Base-by-base conservation (phyloP, 2,329 filamentous ascomycete genomes). In the Cladophialophora chaetospira region DNA sequence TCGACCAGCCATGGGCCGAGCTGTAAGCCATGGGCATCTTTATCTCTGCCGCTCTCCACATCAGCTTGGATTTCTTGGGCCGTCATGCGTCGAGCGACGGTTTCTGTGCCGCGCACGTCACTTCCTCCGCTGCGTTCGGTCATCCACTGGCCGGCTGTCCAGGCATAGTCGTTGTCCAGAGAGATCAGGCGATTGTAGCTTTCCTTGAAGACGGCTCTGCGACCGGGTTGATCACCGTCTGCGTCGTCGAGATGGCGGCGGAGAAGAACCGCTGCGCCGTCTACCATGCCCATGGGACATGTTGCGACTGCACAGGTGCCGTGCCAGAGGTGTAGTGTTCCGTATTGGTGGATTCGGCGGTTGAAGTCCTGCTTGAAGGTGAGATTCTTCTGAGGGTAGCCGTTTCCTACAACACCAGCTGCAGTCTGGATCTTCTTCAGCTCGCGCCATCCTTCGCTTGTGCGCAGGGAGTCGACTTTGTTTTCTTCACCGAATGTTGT, bases 201-300 rank as follows among this genome's bases (percentile, higher is more conserved):
- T 5, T 58, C 42, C 25, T 64, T 58, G 28, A 72, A 68, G 28
- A 69, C 60, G 15, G 53, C 40, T 17, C 26, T 43, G 43, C 60
- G 53, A 26, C 60, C 57, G 2, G 62, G 55, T 49, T 61, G 52
- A 28, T 60, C 58, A 13, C 53, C 44, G 40, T 58, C 48, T 10
- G 36, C 26, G 42, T 58, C 52, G 33, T 54, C 42, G 17, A 61
- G 23, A 23, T 63, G 49, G 38, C 51, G 13, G n/a, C 53, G 55
- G 2, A 61, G 62, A 15, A 75, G 66, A 6, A 71, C 68, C 13
- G 72, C 71, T 2, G 72, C 72, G 2, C 72, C 72, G 44, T 74
- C 72, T 1, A 68, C 72, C 86, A 89, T 89, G 23, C 82, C 83
- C 17, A 82, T 82, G 0, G 86, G 86, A 62, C 86, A 89, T 0